A percentile compares a stretch with the other conserved stretches of the same genome.
phyloP scores from a whole-genome alignment of 106 monocot genomes.

The Allium cepa region DNA sequence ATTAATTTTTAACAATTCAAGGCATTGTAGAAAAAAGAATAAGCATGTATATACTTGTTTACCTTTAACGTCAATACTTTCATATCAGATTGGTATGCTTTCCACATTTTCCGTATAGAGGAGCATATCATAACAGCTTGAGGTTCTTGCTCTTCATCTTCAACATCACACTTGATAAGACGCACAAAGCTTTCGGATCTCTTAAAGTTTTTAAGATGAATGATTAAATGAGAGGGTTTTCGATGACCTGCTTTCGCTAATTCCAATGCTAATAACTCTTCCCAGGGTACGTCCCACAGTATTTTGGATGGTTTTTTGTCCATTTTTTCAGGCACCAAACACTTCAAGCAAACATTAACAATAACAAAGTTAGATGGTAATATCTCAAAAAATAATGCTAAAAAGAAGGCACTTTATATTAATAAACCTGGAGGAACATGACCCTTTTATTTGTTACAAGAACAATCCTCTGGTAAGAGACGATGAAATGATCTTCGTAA shows the following conservation, averaged over 20 bases:
- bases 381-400: not conserved
- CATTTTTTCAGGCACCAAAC: slow-evolving; percentile 57
- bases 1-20: not conserved
- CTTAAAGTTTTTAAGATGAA: slow-evolving; percentile 85
- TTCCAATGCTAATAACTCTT: slow-evolving; percentile 76
- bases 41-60: slow-evolving; percentile 2
- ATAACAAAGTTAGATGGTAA: not conserved
- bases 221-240: slow-evolving; percentile 80
- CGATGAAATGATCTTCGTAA: slow-evolving; percentile 86
- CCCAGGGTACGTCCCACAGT: slow-evolving; percentile 92
- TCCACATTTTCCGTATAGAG: slow-evolving; percentile 73
- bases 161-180: slow-evolving; percentile 67
- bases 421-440: slow-evolving; percentile 79
- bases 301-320: slow-evolving; percentile 89
- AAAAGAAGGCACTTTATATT: not conserved
- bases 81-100: slow-evolving; percentile 42
- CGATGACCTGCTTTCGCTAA: slow-evolving; percentile 77
- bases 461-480: slow-evolving; percentile 75
- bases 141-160: slow-evolving; percentile 54
- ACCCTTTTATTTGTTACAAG: slow-evolving; percentile 85
- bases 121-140: slow-evolving; percentile 83
- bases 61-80: slow-evolving; percentile 74
- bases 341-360: slow-evolving; percentile 24
- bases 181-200: slow-evolving; percentile 72
- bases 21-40: slow-evolving; percentile 3